Evolutionary conservation across 352 stramenopile species (phyloP).

Genomic region (Halophytophthora batemanensis): DNA sequence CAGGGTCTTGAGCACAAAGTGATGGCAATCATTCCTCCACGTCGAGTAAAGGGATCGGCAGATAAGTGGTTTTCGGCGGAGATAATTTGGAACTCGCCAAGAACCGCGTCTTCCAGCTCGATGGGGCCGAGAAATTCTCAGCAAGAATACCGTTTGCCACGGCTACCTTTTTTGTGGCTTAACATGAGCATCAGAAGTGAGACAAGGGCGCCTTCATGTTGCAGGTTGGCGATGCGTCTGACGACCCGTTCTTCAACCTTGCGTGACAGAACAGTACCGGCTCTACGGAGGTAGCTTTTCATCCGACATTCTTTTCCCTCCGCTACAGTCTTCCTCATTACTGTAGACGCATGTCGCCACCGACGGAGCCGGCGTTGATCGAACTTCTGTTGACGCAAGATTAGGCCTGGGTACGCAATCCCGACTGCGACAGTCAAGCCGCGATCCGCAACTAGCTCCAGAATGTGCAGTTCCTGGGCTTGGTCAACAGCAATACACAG

Average conservation of each 20-base stretch:
- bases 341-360: neutral
- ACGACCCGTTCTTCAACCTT: neutral
- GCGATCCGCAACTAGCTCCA: too few relatives aligned
- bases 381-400: too few relatives aligned
- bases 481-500: too few relatives aligned
- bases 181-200: neutral
- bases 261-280: neutral
- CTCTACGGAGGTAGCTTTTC: neutral
- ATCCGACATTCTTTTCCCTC: neutral
- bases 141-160: neutral
- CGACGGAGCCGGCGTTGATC: neutral
- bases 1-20: neutral
- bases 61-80: neutral
- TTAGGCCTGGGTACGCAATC: too few relatives aligned
- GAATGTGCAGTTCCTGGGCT: too few relatives aligned
- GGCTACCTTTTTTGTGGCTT: neutral
- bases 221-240: neutral
- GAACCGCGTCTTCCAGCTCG: neutral
- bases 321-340: neutral
- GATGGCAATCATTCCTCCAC: neutral
- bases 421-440: too few relatives aligned
- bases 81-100: neutral
- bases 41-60: neutral
- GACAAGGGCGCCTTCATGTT: neutral
- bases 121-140: neutral